These are phyloP conservation scores for Saturnispora diversa DNA, from an alignment of 805 yeast species.

Conservation along the genomic window DNA sequence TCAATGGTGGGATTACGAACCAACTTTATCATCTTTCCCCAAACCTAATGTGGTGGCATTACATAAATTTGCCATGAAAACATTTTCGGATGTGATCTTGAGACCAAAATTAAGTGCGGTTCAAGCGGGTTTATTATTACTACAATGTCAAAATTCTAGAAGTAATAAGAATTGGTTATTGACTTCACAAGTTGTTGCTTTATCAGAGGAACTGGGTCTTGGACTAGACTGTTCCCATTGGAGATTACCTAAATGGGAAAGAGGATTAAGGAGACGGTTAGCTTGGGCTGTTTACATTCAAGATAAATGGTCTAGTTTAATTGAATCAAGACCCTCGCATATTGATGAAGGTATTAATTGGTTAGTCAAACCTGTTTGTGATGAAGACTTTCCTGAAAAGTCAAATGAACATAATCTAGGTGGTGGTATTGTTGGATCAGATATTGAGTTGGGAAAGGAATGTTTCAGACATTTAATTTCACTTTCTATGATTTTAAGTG, in stretches of 20 bases:
- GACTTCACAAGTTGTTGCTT: slow-evolving; percentile 77
- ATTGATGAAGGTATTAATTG: slow-evolving; percentile 65
- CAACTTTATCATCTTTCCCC: slow-evolving; percentile 63
- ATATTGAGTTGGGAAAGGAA: slow-evolving; percentile 61
- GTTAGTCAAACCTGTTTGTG: slow-evolving; percentile 61
- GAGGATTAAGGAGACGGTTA: slow-evolving; percentile 75
- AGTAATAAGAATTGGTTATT: slow-evolving; percentile 64
- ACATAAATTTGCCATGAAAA: slow-evolving; percentile 56
- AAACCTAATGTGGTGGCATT: slow-evolving; percentile 72
- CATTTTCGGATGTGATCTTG: slow-evolving; percentile 65
- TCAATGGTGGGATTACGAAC: slow-evolving; percentile 92
- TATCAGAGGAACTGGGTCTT: slow-evolving; percentile 84
- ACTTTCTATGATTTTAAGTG: slow-evolving; percentile 59
- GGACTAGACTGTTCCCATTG: slow-evolving; percentile 87
- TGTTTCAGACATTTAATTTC: slow-evolving; percentile 62
- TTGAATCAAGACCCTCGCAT: slow-evolving; percentile 81
- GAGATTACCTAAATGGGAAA: slow-evolving; percentile 93
- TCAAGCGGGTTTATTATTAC: slow-evolving; percentile 74
- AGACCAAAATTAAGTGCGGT: slow-evolving; percentile 88
- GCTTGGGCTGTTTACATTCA: slow-evolving; percentile 96
- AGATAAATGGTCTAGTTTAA: slow-evolving; percentile 83
- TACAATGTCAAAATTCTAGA: slow-evolving; percentile 45
- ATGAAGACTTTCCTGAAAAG: slow-evolving; percentile 74
- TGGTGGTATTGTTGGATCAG: slow-evolving; percentile 40
- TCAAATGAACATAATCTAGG: slow-evolving; percentile 26